phyloP scores from a whole-genome alignment of 106 monocot genomes.

The Apostasia ramifera region DNA sequence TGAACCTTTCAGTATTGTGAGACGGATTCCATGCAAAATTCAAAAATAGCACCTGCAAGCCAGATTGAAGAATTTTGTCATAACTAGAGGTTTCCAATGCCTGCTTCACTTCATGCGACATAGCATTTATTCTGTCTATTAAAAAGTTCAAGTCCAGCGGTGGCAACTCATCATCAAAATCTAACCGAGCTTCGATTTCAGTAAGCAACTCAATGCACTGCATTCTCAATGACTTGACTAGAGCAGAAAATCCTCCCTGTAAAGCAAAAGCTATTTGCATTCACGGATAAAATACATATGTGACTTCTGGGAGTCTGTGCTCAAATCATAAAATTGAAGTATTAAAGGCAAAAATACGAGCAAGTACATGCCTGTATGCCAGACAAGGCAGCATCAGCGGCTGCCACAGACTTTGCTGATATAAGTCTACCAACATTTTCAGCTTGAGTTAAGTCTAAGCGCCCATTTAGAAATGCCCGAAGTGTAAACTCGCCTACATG shows the following conservation, averaged over 20 bases:
- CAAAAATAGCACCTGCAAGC: slow-evolving; percentile 58
- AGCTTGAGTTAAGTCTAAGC: slow-evolving; percentile 88
- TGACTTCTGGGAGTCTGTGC: no score
- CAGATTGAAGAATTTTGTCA: slow-evolving; percentile 87
- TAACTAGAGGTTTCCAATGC: slow-evolving; percentile 87
- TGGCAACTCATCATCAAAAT: slow-evolving; percentile 98
- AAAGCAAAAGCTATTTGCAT: background rate
- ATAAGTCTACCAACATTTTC: slow-evolving; percentile 75
- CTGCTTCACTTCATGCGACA: slow-evolving; percentile 65
- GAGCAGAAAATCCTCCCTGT: slow-evolving; percentile 87
- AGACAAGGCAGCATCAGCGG: slow-evolving; percentile 88
- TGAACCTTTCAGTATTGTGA: background rate
- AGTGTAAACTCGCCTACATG: slow-evolving; percentile 86
- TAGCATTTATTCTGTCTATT: slow-evolving; percentile 44
- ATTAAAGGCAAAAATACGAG: background rate
- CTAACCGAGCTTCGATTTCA: slow-evolving; percentile 93
- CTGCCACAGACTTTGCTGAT: slow-evolving; percentile 80
- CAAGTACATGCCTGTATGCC: slow-evolving; percentile 73
- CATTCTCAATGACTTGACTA: slow-evolving; percentile 64
- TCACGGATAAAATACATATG: no score
- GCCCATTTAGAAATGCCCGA: slow-evolving; percentile 91
- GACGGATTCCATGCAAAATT: background rate
- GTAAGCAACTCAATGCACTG: slow-evolving; percentile 86
- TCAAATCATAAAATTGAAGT: background rate
- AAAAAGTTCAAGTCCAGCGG: slow-evolving; percentile 40